Evolutionary conservation across 305 asterid species (phyloP), one percentile per base, ranked within the genome.

Genomic region (Rubia balearica): DNA sequence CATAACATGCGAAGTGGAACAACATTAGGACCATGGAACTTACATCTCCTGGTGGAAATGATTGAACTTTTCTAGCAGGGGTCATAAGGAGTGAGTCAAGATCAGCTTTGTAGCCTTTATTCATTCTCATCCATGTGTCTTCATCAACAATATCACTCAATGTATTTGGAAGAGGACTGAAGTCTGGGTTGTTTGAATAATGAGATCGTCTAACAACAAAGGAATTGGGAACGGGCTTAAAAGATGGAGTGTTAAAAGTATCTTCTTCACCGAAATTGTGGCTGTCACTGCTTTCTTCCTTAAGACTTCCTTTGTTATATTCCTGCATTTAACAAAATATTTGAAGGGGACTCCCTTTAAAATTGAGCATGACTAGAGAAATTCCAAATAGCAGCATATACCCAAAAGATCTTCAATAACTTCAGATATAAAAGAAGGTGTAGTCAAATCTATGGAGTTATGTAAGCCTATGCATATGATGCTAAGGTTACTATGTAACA

Each of bases 51-150:
- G 81, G 38, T 38, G 89, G 89, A 80, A 83, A 81, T 75, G 96
- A 85, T 70, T 84, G 93, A 74, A 80, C 83, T 80, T 86, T 91
- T 81, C 91, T 76, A 53, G 90, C 85, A 65, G 99, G 94, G 81
- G 97, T 88, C 77, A 78, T 81, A 67, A 78, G 91, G 77, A 91
- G 87, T 65, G 84, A 81, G 84, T 94, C 96, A 65, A 94, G 96
- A 81, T 94, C 96, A 74, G 91, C 89, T 72, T 82, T 75, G 75
- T 74, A 94, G 67, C 97, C 99, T 79, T 87, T 91, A 70, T 94
- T 94, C 96, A 94, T 87, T 81, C 82, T 86, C 80, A 83, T 82
- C 99, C 99, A 94, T 14, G 93, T 80, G 70, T 89, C 97, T 78
- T 94, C 99, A 78, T 94, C 97, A 43, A 85, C 97, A 78, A 86